Percentiles rank a stretch among this genome's conserved stretches.
phyloP scores from a whole-genome alignment of 768 basidiomycete genomes.

The Polyporus arcularius region DNA sequence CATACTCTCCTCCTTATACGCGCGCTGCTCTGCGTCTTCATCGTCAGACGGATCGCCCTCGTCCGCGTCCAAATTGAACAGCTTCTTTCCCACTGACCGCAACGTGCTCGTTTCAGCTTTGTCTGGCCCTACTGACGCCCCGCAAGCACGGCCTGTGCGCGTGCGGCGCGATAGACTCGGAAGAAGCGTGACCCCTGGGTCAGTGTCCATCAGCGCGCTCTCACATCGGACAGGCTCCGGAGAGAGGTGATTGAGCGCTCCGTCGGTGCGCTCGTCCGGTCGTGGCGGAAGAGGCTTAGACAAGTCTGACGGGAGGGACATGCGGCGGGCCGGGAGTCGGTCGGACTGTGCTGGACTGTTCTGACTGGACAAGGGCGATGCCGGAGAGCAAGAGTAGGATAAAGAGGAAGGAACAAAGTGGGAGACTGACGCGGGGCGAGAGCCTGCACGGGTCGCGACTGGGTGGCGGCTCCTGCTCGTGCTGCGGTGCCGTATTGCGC shows the following conservation, averaged over 20 bases:
- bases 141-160: neutral
- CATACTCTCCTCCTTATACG: neutral
- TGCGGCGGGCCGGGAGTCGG: constrained; percentile 7
- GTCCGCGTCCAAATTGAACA: constrained; percentile 22
- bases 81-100: constrained; percentile 10
- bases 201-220: constrained; percentile 8
- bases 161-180: constrained; percentile 20
- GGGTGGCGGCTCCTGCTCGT: constrained; percentile 12
- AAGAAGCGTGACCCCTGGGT: constrained; percentile 7
- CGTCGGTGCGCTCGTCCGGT: neutral
- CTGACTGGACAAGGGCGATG: constrained; percentile 31
- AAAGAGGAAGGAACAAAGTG: constrained; percentile 38
- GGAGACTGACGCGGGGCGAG: constrained; percentile 29
- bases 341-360: neutral
- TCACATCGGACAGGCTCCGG: constrained; percentile 3
- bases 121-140: neutral
- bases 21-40: constrained; percentile 5
- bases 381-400: constrained; percentile 43
- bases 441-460: constrained; percentile 30
- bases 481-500: constrained; percentile 11
- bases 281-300: constrained; percentile 17
- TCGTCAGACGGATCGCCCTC: constrained; percentile 15
- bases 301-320: constrained; percentile 20
- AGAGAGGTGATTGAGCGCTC: constrained; percentile 10
- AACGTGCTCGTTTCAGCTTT: constrained; percentile 5